phyloP scores from a whole-genome alignment of 2,329 filamentous ascomycete genomes.

The Pseudogymnoascus sp. region DNA sequence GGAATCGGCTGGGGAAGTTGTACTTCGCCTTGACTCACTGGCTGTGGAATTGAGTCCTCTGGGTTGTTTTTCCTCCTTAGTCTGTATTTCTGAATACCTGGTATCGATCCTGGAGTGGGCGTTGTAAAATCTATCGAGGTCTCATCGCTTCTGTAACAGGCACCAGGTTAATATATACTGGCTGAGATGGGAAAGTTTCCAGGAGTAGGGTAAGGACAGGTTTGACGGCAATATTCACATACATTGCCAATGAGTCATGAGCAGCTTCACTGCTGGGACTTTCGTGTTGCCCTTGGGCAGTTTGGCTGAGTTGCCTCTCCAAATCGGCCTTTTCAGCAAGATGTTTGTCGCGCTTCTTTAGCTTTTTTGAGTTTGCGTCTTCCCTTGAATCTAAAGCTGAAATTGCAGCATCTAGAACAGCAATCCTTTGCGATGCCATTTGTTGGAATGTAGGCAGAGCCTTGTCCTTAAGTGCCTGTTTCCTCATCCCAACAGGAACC shows the following conservation, averaged over 20 bases:
- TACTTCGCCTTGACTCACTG: not conserved
- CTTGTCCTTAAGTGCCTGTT: not conserved
- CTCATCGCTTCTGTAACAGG: not conserved
- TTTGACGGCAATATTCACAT: not conserved
- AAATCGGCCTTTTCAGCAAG: constrained; percentile 3
- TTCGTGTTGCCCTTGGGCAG: not conserved
- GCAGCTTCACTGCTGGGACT: not conserved
- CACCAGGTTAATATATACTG: not conserved
- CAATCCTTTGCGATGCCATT: not conserved
- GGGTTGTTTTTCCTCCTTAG: not conserved
- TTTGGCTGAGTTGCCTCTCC: not conserved
- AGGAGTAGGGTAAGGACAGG: not conserved
- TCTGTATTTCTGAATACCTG: not conserved
- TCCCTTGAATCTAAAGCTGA: not conserved
- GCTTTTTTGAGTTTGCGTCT: not conserved
- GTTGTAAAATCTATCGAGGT: not conserved
- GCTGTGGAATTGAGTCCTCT: not conserved
- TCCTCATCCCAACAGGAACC: constrained; percentile 2
- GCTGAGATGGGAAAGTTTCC: not conserved
- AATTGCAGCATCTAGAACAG: not conserved
- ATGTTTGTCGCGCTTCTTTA: not conserved
- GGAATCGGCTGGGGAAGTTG: not conserved
- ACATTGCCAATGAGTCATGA: not conserved
- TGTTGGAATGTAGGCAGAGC: not conserved
- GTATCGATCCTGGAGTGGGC: not conserved